A percentile compares a stretch with the other conserved stretches of the same genome.
Conservation (phyloP, 2,329 filamentous ascomycete genomes). For the Epichloe hybrida region DNA sequence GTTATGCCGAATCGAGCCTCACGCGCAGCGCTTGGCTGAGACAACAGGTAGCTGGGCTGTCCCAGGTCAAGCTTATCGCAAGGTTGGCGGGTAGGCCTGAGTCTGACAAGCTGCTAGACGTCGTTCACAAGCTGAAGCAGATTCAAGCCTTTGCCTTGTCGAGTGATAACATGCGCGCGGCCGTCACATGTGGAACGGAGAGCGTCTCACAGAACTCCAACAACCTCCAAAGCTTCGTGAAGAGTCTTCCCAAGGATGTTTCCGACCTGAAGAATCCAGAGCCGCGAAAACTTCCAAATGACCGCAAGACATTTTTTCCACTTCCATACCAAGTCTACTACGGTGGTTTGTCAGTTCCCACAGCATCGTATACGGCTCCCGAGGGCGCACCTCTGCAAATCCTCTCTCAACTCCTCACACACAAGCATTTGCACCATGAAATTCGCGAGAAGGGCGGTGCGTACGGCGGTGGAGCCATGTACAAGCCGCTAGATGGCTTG, state of each 20-base stretch:
- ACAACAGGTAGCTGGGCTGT: constrained; percentile 81
- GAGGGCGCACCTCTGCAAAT: constrained; percentile 74
- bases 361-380: constrained; percentile 66
- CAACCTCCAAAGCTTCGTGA: constrained; percentile 58
- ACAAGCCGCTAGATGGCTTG: constrained; percentile 63
- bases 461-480: constrained; percentile 84
- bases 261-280: constrained; percentile 26
- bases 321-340: constrained; percentile 97
- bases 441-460: constrained; percentile 96
- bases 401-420: constrained; percentile 80
- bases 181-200: constrained; percentile 73
- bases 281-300: constrained; percentile 26
- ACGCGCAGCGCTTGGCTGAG: constrained; percentile 57
- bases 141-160: constrained; percentile 71
- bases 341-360: constrained; percentile 67
- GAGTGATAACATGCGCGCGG: constrained; percentile 56
- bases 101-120: constrained; percentile 55
- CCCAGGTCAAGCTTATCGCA: constrained; percentile 75
- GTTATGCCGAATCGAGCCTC: constrained; percentile 69
- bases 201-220: constrained; percentile 56
- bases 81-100: constrained; percentile 60
- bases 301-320: constrained; percentile 75
- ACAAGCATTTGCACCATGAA: constrained; percentile 93
- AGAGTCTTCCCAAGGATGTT: constrained; percentile 12
- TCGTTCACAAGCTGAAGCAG: constrained; percentile 70